Evolutionary conservation across 164 flowering plant genomes (phyloP).

Genomic region (Magnolia officinalis): DNA sequence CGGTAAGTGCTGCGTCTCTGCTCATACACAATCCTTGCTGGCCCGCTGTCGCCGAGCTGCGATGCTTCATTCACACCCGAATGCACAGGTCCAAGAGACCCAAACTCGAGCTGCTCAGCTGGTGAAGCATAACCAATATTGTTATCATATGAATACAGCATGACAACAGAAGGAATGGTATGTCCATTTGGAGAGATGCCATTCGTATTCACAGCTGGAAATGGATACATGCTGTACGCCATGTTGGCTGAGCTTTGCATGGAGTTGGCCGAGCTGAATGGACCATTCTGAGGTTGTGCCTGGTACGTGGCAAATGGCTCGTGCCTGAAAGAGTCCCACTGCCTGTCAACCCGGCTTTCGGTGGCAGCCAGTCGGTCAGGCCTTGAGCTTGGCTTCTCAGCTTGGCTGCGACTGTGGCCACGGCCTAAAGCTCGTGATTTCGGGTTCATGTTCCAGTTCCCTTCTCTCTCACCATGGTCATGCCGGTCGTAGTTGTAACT

Average conservation of each 20-base stretch:
- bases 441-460: constrained; percentile 64
- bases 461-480: constrained; percentile 79
- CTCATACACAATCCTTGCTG: constrained; percentile 40
- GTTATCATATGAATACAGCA: constrained; percentile 81
- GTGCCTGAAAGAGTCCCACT: constrained; percentile 57
- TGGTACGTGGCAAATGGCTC: constrained; percentile 52
- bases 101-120: constrained; percentile 82
- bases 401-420: constrained; percentile 53
- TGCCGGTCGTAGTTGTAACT: constrained; percentile 57
- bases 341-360: constrained; percentile 56
- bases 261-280: constrained; percentile 40
- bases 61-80: constrained; percentile 43
- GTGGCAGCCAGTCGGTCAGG: constrained; percentile 37
- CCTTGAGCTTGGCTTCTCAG: constrained; percentile 60
- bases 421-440: constrained; percentile 63
- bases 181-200: constrained; percentile 62
- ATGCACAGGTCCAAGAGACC: constrained; percentile 72
- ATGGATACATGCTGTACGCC: constrained; percentile 69
- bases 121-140: constrained; percentile 43
- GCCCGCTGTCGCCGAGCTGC: constrained; percentile 47
- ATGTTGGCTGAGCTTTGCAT: constrained; percentile 44
- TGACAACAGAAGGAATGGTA: constrained; percentile 55
- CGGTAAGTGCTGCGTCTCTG: constrained; percentile 42
- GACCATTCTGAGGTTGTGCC: constrained; percentile 50
- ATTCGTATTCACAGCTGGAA: constrained; percentile 43